Conservation (phyloP, 2,329 filamentous ascomycete genomes). For the Aspergillus quadrilineatus region DNA sequence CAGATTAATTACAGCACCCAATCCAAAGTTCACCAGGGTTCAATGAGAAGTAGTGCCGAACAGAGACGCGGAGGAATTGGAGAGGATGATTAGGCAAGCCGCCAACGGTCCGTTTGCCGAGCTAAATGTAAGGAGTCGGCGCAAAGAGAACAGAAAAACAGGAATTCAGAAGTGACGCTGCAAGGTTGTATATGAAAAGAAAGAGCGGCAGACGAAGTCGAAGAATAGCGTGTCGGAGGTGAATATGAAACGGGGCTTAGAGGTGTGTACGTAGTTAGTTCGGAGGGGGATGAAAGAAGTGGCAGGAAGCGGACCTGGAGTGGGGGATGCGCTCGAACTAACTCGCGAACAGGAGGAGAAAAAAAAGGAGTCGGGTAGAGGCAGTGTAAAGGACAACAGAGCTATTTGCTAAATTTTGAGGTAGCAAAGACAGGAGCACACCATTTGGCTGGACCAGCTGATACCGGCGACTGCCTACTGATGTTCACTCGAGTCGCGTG, state of each 20-base stretch:
- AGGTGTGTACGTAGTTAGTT: slow-evolving; percentile 1
- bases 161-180: neutral
- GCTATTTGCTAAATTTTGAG: neutral
- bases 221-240: neutral
- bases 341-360: slow-evolving; percentile 26
- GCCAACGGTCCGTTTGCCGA: slow-evolving; percentile 2
- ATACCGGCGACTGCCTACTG: neutral
- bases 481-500: slow-evolving; percentile 7
- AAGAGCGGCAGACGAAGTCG: neutral
- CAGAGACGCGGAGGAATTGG: slow-evolving; percentile 3
- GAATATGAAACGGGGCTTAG: slow-evolving; percentile 7
- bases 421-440: neutral
- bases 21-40: neutral
- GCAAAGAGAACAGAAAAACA: neutral
- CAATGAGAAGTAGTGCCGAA: neutral
- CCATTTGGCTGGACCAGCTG: neutral
- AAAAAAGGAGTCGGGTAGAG: neutral
- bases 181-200: neutral
- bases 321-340: slow-evolving; percentile 5
- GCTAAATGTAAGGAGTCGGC: slow-evolving; percentile 9
- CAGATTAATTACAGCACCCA: neutral
- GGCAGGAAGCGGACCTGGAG: neutral
- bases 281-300: slow-evolving; percentile 26
- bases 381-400: neutral
- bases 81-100: neutral